Conservation (phyloP, 202 grass and related monocot species). For the Brachypodium distachyon region DNA sequence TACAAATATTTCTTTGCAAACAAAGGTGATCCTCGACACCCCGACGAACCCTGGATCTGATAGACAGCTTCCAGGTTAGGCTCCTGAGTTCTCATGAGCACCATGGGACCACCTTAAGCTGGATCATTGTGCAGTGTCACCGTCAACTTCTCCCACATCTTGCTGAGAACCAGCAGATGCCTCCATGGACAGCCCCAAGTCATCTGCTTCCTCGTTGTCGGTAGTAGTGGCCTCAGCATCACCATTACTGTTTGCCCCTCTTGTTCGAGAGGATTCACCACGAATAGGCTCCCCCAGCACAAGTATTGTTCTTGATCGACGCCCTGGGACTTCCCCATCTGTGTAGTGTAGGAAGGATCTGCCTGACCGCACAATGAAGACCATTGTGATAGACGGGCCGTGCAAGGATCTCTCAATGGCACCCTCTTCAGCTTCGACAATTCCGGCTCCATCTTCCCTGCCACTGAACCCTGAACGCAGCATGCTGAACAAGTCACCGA, state of each 20-base stretch:
- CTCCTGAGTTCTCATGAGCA: slow-evolving; percentile 3
- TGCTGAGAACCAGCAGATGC: slow-evolving; percentile 9
- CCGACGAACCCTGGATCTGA: neutral
- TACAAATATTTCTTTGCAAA: slow-evolving; percentile 4
- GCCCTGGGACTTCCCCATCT: neutral
- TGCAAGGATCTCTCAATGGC: slow-evolving; percentile 5
- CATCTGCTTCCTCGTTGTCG: neutral
- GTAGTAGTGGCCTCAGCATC: neutral
- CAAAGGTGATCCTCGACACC: neutral
- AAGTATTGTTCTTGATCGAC: slow-evolving; percentile 17
- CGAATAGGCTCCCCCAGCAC: slow-evolving; percentile 7
- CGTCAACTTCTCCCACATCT: slow-evolving; percentile 10
- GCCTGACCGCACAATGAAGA: slow-evolving; percentile 49
- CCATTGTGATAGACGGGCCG: slow-evolving; percentile 41
- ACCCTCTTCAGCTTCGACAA: slow-evolving; percentile 29
- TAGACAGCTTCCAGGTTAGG: neutral
- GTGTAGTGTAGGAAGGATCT: slow-evolving; percentile 19
- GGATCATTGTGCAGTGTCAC: slow-evolving; percentile 13
- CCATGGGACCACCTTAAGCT: neutral
- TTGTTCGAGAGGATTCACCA: neutral
- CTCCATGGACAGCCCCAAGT: slow-evolving; percentile 15
- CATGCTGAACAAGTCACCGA: slow-evolving; percentile 89
- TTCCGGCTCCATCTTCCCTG: slow-evolving; percentile 22
- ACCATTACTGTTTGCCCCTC: slow-evolving; percentile 1
- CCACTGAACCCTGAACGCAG: slow-evolving; percentile 41